Conservation (phyloP, 2,329 filamentous ascomycete species). For the Colletotrichum agaves region DNA sequence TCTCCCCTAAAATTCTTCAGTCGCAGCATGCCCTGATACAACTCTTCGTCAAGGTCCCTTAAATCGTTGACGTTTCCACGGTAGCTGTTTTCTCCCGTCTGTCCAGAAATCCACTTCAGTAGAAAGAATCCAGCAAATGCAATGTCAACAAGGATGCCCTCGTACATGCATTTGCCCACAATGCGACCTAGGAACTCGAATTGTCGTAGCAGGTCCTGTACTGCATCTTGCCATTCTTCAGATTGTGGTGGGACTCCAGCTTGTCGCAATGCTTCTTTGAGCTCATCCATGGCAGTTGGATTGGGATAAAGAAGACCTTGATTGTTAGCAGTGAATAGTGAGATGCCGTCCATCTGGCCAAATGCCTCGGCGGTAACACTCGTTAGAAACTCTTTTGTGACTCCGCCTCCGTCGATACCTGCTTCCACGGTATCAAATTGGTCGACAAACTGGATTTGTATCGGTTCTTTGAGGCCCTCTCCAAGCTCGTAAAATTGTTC, state of each 20-base stretch:
- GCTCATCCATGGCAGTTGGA: constrained; percentile 78
- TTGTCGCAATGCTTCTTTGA: constrained; percentile 66
- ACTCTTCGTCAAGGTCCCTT: constrained; percentile 86
- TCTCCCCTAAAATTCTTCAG: constrained; percentile 89
- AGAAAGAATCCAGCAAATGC: constrained; percentile 96
- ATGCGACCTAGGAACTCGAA: constrained; percentile 95
- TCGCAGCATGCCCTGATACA: constrained; percentile 86
- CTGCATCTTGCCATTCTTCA: constrained; percentile 64
- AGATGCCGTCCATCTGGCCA: constrained; percentile 66
- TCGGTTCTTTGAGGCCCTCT: constrained; percentile 89
- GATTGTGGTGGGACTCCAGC: constrained; percentile 63
- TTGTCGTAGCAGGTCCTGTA: constrained; percentile 72
- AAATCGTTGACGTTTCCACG: constrained; percentile 95
- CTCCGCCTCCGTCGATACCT: constrained; percentile 95
- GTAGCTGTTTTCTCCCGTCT: constrained; percentile 76
- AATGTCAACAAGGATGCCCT: constrained; percentile 94
- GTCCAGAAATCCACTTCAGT: constrained; percentile 85
- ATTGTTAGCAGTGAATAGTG: constrained; percentile 79
- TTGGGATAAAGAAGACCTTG: constrained; percentile 91
- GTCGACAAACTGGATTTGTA: constrained; percentile 96
- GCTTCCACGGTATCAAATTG: constrained; percentile 88
- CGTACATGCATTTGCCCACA: constrained; percentile 96
- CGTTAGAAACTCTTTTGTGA: constrained; percentile 96
- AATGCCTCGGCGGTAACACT: constrained; percentile 90
- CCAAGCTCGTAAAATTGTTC: constrained; percentile 83